Evolutionary conservation across 192 early-diverging fungal species (phyloP).

Genomic region (Dimargaris verticillata): DNA sequence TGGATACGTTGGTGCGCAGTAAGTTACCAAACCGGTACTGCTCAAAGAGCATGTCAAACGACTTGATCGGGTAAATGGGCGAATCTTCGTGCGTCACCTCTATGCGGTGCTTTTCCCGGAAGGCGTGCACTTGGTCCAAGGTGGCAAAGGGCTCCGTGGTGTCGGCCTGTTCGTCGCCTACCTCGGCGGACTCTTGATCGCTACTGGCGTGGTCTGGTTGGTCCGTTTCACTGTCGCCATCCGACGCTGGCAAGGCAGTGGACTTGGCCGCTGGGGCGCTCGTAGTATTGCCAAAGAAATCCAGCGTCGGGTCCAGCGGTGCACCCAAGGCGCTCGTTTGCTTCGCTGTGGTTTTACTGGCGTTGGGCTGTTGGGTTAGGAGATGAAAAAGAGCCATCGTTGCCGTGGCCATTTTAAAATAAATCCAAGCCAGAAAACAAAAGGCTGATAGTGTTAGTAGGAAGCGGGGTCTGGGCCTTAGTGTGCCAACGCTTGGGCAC

Average conservation of each 20-base stretch:
- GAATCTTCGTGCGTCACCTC: slow-evolving; percentile 63
- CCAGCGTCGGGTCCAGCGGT: neutral
- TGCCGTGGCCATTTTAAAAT: slow-evolving; percentile 11
- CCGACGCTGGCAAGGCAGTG: slow-evolving; percentile 7
- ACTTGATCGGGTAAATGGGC: slow-evolving; percentile 65
- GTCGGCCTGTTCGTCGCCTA: slow-evolving; percentile 9
- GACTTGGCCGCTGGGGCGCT: slow-evolving; percentile 14
- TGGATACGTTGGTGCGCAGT: slow-evolving; percentile 54
- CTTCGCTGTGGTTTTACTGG: neutral
- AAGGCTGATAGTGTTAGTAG: no score
- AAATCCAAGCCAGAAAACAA: slow-evolving; percentile 1
- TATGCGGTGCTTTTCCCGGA: slow-evolving; percentile 64
- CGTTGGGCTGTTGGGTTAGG: neutral
- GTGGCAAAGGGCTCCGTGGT: slow-evolving; percentile 17
- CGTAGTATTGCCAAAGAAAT: neutral
- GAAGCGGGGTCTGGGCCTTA: neutral
- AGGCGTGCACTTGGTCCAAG: slow-evolving; percentile 30
- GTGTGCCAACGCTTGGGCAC: neutral
- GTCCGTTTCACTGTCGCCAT: slow-evolving; percentile 13
- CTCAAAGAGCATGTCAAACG: slow-evolving; percentile 60
- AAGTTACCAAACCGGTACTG: slow-evolving; percentile 52
- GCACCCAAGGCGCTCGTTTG: neutral
- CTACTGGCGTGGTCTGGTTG: slow-evolving; percentile 11
- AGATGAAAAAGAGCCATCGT: neutral
- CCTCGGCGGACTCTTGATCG: slow-evolving; percentile 18